phyloP scores from a whole-genome alignment of 306 rosid genomes.

The Sphenostylis stenocarpa region DNA sequence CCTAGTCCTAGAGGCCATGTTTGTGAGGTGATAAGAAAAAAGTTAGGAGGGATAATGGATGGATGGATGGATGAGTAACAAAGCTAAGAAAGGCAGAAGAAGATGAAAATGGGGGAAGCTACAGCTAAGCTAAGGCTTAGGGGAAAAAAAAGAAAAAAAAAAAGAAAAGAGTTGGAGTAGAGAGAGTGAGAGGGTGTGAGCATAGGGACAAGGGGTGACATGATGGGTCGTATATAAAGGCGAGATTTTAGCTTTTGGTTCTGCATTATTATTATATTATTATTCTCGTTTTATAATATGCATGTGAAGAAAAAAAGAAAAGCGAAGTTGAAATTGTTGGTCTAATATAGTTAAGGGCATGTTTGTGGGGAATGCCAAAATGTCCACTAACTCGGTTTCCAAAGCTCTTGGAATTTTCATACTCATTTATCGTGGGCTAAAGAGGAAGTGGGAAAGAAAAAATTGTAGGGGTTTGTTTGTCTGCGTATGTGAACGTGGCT shows the following conservation, averaged over 20 bases:
- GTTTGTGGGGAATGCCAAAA: constrained; percentile 89
- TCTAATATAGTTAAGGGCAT: constrained; percentile 64
- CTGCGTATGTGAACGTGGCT: constrained; percentile 53
- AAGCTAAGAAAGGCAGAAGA: constrained; percentile 19
- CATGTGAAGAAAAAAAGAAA: constrained; percentile 30
- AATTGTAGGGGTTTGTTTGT: constrained; percentile 42
- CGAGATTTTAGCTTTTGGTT: constrained; percentile 55
- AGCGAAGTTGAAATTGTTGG: constrained; percentile 59
- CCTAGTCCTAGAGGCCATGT: constrained; percentile 35
- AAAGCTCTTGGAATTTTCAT: constrained; percentile 83
- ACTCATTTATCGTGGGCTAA: constrained; percentile 40
- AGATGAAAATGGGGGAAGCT: constrained; percentile 19
- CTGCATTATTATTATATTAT: background rate
- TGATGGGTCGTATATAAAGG: constrained; percentile 80
- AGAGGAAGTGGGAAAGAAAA: background rate
- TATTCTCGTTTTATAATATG: constrained; percentile 26
- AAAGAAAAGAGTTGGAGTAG: constrained; percentile 17
- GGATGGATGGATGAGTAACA: background rate
- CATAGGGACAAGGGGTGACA: constrained; percentile 55
- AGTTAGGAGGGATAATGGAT: background rate
- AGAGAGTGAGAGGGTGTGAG: constrained; percentile 38
- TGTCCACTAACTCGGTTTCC: constrained; percentile 94
- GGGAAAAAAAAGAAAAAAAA: background rate
- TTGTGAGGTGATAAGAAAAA: background rate
- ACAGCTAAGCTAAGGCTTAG: background rate